These are phyloP conservation scores for Saturnispora kantuleensis DNA, from an alignment of 805 yeast species.

Conservation along the genomic window DNA sequence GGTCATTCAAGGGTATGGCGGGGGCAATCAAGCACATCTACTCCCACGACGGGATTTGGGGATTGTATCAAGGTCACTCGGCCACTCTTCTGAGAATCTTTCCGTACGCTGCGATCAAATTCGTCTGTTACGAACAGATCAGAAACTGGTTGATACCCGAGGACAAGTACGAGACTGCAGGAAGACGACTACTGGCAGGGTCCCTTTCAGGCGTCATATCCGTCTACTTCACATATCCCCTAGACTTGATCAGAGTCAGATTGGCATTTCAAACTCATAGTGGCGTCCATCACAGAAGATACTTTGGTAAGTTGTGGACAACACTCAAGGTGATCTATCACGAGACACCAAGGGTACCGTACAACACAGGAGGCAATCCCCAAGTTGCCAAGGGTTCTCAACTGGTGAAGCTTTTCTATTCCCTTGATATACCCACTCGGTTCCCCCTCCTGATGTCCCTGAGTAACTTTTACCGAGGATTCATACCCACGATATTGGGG, in stretches of 20 bases:
- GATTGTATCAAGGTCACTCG: conserved; percentile 92
- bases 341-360: conserved; percentile 25
- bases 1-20: conserved; percentile 67
- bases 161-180: conserved; percentile 65
- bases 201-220: conserved; percentile 81
- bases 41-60: conserved; percentile 58
- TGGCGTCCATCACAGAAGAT: conserved; percentile 15
- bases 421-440: conserved; percentile 11
- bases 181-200: conserved; percentile 77
- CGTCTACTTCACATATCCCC: conserved; percentile 84
- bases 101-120: conserved; percentile 95
- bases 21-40: conserved; percentile 64
- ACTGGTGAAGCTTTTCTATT: conserved; percentile 23
- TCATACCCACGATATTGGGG: conserved; percentile 86
- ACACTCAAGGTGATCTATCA: conserved; percentile 24
- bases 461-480: conserved; percentile 85
- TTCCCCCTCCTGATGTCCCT: conserved; percentile 28
- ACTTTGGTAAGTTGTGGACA: conserved; percentile 25
- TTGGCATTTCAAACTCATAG: conserved; percentile 74
- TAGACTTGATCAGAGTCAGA: conserved; percentile 83
- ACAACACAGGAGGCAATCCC: conserved; percentile 22
- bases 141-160: conserved; percentile 70
- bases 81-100: conserved; percentile 85
- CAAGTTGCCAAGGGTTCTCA: conserved; percentile 18
- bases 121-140: conserved; percentile 92